phyloP scores from a whole-genome alignment of 768 basidiomycete species.

The Rhodotorula paludigena region DNA sequence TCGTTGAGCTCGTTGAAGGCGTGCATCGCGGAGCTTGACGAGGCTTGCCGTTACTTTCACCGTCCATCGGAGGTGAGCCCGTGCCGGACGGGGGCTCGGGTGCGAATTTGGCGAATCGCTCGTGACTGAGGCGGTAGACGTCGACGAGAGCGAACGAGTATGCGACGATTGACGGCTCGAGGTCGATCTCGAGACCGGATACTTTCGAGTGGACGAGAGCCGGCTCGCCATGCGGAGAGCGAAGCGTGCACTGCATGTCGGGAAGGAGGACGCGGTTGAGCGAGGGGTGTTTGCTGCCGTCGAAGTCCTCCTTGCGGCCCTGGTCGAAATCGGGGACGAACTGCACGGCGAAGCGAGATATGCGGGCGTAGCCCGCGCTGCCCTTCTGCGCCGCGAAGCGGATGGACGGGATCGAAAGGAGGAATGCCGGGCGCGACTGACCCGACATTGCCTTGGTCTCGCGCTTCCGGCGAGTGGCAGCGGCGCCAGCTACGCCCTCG shows the following conservation, averaged over 20 bases:
- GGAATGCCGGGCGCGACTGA: constrained; percentile 62
- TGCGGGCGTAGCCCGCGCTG: constrained; percentile 69
- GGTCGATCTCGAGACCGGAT: constrained; percentile 75
- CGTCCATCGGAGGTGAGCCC: no score
- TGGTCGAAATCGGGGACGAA: constrained; percentile 76
- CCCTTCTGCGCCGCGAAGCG: constrained; percentile 67
- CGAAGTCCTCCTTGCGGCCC: constrained; percentile 53
- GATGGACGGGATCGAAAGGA: constrained; percentile 74
- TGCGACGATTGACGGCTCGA: constrained; percentile 73
- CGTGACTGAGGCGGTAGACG: constrained; percentile 73
- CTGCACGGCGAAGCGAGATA: constrained; percentile 73
- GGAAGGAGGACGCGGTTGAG: constrained; percentile 27
- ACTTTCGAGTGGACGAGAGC: constrained; percentile 59
- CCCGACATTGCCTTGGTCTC: constrained; percentile 49
- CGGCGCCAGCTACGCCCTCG: constrained; percentile 53
- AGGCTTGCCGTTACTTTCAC: no score
- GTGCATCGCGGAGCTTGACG: no score
- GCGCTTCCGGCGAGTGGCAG: constrained; percentile 33
- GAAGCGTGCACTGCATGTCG: constrained; percentile 55
- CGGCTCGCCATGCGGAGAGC: constrained; percentile 52
- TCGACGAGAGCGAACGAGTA: constrained; percentile 76
- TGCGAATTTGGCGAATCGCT: constrained; percentile 55
- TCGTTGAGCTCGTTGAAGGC: background rate
- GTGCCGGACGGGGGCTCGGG: background rate
- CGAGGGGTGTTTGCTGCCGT: constrained; percentile 56